Base-by-base conservation (phyloP, 768 basidiomycete genomes). In the Imleria badia region DNA sequence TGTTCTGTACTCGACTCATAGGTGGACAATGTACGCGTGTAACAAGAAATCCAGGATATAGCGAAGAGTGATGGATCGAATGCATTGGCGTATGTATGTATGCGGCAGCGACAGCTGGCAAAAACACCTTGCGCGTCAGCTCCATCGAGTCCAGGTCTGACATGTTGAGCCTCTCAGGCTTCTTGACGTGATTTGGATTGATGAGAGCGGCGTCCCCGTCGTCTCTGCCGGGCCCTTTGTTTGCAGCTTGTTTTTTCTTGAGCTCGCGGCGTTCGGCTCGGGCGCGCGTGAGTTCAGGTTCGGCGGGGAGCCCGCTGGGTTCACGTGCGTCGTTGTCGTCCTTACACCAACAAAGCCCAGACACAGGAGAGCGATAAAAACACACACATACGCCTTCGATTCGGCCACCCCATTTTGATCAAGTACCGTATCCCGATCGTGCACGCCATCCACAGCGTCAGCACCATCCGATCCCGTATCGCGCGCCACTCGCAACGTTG, bases 151-250 rank as follows among this genome's bases (percentile, higher is more conserved):
- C 77, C n/a, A 94, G 67, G 71, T 93, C 89, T 11, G 87, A 78
- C 41, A 94, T 85, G 56, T 81, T 89, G 73, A 91, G 64, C 68
- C 85, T 87, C n/a, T n/a, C n/a, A n/a, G n/a, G n/a, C 81, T 86
- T 91, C 56, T 73, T 70, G 31, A 86, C 77, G 59, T 84, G 87
- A 65, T 94, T 94, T 11, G 89, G 87, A 67, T 94, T 94, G 60
- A 86, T 80, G 46, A 91, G 72, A 58, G 91, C 81, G 0, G 79
- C 78, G 56, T 94, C 89, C 31, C 85, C 83, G 4, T 79, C 84
- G 1, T 79, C 82, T 6, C 79, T 81, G 4, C 77, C 79, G 0
- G 72, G 69, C 53, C 36, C 66, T 43, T 66, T 45, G 55, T 72
- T 67, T 63, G 66, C 60, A 65, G 66, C 75, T 64, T 88, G 84